phyloP scores from a whole-genome alignment of 805 yeast genomes.

The Cephaloascus albidus region DNA sequence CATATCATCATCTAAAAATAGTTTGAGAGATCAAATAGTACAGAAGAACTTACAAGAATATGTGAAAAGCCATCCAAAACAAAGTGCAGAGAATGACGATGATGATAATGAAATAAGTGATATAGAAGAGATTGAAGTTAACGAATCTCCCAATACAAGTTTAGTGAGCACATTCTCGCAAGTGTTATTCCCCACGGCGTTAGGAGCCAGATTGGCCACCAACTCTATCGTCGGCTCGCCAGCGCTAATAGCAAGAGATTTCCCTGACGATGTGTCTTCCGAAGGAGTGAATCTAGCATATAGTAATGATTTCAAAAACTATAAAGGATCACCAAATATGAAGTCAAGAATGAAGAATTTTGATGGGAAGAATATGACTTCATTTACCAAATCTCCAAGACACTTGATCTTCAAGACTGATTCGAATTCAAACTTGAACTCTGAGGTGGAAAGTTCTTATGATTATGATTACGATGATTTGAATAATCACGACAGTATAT shows the following conservation, averaged over 20 bases:
- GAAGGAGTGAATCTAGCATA: neutral
- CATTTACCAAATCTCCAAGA: neutral
- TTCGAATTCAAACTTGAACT: neutral
- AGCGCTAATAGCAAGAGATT: neutral
- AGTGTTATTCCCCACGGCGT: slow-evolving; percentile 25
- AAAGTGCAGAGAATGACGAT: neutral
- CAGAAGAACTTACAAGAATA: neutral
- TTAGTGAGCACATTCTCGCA: slow-evolving; percentile 6
- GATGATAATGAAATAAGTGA: neutral
- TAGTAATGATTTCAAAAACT: neutral
- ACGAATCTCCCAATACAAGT: slow-evolving; percentile 1
- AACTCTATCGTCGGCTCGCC: neutral
- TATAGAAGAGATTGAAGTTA: slow-evolving; percentile 3
- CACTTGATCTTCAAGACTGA: neutral
- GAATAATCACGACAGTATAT: too few relatives aligned
- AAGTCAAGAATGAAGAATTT: neutral
- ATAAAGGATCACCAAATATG: neutral
- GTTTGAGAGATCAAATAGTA: neutral
- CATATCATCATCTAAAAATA: neutral
- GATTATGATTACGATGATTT: too few relatives aligned
- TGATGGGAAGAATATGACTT: neutral
- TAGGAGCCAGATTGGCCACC: slow-evolving; percentile 29
- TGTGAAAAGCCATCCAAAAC: neutral
- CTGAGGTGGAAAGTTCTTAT: too few relatives aligned
- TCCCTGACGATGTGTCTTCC: neutral